Conservation (phyloP, 257 asterid species). For the Penstemon eatonii region DNA sequence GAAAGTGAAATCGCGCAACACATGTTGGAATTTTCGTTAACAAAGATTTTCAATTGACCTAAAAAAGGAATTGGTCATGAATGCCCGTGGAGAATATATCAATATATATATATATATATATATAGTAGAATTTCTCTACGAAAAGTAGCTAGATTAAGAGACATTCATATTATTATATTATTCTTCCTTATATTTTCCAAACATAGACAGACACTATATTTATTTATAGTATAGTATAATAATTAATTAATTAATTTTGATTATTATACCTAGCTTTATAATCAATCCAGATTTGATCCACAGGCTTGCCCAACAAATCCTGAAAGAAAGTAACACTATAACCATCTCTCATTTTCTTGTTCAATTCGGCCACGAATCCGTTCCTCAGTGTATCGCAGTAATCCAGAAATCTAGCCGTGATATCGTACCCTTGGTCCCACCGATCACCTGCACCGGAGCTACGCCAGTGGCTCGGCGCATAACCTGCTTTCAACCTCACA, state of each 20-base stretch:
- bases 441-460: conserved; percentile 52
- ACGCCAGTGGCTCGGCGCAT: conserved; percentile 65
- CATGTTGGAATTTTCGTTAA: no score
- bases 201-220: no score
- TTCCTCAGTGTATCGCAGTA: conserved; percentile 45
- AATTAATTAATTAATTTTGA: not conserved
- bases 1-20: no score
- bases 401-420: conserved; percentile 64
- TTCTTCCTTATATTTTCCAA: no score
- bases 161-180: no score
- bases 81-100: no score
- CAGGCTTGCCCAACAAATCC: conserved; percentile 54
- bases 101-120: no score
- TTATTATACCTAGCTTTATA: conserved; percentile 50
- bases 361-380: conserved; percentile 61
- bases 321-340: conserved; percentile 42
- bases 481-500: conserved; percentile 57
- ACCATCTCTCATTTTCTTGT: conserved; percentile 57
- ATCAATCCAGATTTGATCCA: conserved; percentile 63
- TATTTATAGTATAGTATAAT: no score
- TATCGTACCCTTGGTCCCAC: conserved; percentile 74
- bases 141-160: no score
- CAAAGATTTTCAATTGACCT: no score
- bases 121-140: no score
- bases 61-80: no score